Conservation (phyloP, 2,329 filamentous ascomycete genomes). For the Dryadomyces quercus-mongolicae region DNA sequence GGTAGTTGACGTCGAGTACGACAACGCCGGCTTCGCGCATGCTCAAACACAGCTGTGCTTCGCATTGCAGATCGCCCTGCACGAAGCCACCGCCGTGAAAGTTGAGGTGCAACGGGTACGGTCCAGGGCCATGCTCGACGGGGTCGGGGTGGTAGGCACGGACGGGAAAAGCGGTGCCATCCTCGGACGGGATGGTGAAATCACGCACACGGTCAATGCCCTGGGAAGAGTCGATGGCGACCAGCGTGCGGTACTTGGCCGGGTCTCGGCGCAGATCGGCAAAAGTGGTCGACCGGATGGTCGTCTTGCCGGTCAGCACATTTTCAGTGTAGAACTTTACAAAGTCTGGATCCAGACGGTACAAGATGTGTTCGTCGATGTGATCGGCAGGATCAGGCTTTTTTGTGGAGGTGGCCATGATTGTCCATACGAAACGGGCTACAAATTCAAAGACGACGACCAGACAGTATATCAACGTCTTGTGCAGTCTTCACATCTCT, state of each 20-base stretch:
- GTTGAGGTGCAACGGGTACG: slow-evolving; percentile 10
- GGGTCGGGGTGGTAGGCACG: slow-evolving; percentile 7
- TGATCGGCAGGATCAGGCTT: slow-evolving; percentile 3
- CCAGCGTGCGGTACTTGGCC: not conserved
- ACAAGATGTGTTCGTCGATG: slow-evolving; percentile 10
- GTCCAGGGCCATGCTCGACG: slow-evolving; percentile 2
- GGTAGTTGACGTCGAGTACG: slow-evolving; percentile 27
- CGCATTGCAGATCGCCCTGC: slow-evolving; percentile 20
- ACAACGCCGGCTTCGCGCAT: slow-evolving; percentile 23
- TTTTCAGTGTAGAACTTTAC: slow-evolving; percentile 5
- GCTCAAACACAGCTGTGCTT: slow-evolving; percentile 22
- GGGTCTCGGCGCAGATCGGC: slow-evolving; percentile 6
- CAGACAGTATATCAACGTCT: too few species aligned
- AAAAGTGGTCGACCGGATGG: not conserved
- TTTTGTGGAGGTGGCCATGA: not conserved
- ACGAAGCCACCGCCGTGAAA: slow-evolving; percentile 24
- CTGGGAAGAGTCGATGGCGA: slow-evolving; percentile 3
- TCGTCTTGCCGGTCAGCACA: not conserved
- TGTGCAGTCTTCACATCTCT: too few species aligned
- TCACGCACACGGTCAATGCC: slow-evolving; percentile 6
- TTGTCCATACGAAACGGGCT: not conserved
- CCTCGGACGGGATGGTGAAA: slow-evolving; percentile 3
- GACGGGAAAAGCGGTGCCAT: slow-evolving; percentile 5
- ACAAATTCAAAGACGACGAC: not conserved
- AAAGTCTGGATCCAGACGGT: slow-evolving; percentile 8